Evolutionary conservation across 129 eudicot genomes (phyloP), one percentile per base, ranked within the genome.

Genomic region (Glebionis coronaria): DNA sequence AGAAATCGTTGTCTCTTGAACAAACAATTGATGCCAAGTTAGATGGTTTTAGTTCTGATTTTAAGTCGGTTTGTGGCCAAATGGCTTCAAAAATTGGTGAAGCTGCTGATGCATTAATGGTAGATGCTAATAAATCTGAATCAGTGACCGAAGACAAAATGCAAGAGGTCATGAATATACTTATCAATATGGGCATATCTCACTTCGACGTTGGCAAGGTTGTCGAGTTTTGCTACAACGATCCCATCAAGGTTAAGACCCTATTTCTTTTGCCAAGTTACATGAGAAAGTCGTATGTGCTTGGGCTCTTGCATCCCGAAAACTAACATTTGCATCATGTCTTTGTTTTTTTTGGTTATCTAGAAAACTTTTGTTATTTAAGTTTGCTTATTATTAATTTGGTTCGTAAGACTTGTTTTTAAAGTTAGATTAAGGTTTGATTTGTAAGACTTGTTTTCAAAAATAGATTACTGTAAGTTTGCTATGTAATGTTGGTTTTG

Each of bases 131-230:
- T 53, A 53, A 62, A 42, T 62, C 29, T 11, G 19, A 62, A 62
- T 62, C 18, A 16, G 47, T 62, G 31, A 62, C 51, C 19, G 67
- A 40, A 16, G 67, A 62, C 15, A 40, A 4, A 29, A 62, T 62
- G 67, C 52, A 20, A 62, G 67, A 62, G 31, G 68, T 62, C 4
- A 23, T 62, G 47, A 62, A 62, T 40, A 31, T 38, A 11, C 68
- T 62, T 19, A 5, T 62, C 9, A 62, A 19, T 42, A 40, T 42
- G 18, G 7, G 47, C 35, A 12, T 65, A 12, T 65, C 70, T 47
- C 57, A 23, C 35, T 45, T 45, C 3, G 70, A 65, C 9, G 70
- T 65, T 46, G 70, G 70, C 21, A 46, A n/a, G n/a, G n/a, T n/a
- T n/a, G n/a, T n/a, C n/a, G n/a, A n/a, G n/a, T n/a, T n/a, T n/a